Percentiles rank a stretch among this genome's conserved stretches.
These are phyloP conservation scores for Bipolaris sorokiniana DNA, from an alignment of 2,329 filamentous ascomycete species.

Conservation along the genomic window DNA sequence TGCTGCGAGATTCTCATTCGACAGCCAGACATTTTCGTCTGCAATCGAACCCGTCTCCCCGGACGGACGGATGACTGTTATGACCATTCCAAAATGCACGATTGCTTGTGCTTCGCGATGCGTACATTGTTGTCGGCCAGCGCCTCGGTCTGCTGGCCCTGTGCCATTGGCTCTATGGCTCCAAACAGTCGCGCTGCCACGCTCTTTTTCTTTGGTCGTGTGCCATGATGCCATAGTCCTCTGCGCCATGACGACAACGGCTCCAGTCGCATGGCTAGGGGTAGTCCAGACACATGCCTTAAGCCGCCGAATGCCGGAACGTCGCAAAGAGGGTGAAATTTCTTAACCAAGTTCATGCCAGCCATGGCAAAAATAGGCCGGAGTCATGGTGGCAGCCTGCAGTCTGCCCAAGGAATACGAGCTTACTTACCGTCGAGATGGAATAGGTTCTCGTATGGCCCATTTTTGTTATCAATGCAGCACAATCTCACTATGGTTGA, in stretches of 20 bases:
- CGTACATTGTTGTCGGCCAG: slow-evolving; percentile 10
- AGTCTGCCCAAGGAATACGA: slow-evolving; percentile 16
- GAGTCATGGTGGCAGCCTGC: slow-evolving; percentile 13
- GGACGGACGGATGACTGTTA: slow-evolving; percentile 31
- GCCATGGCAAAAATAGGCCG: slow-evolving; percentile 28
- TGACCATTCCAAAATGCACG: slow-evolving; percentile 4
- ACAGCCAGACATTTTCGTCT: slow-evolving; percentile 26
- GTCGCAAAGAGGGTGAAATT: slow-evolving; percentile 24
- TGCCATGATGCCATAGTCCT: slow-evolving; percentile 29
- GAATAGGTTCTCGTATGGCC: slow-evolving; percentile 45
- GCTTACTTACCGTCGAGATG: slow-evolving; percentile 45
- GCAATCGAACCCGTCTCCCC: slow-evolving; percentile 33
- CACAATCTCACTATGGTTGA: background rate
- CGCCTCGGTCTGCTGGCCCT: slow-evolving; percentile 3
- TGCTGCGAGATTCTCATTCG: slow-evolving; percentile 34
- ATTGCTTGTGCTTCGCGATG: slow-evolving; percentile 9
- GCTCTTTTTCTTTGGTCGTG: slow-evolving; percentile 26
- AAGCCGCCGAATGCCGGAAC: slow-evolving; percentile 39
- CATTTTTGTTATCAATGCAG: slow-evolving; percentile 21
- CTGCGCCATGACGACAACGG: slow-evolving; percentile 34
- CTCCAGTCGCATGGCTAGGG: slow-evolving; percentile 8
- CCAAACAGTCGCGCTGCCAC: slow-evolving; percentile 1
- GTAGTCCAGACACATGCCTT: slow-evolving; percentile 18
- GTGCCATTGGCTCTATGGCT: slow-evolving; percentile 5
- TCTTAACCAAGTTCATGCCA: slow-evolving; percentile 16